Evolutionary conservation across 768 basidiomycete genomes (phyloP).

Genomic region (Amylocystis lapponica): DNA sequence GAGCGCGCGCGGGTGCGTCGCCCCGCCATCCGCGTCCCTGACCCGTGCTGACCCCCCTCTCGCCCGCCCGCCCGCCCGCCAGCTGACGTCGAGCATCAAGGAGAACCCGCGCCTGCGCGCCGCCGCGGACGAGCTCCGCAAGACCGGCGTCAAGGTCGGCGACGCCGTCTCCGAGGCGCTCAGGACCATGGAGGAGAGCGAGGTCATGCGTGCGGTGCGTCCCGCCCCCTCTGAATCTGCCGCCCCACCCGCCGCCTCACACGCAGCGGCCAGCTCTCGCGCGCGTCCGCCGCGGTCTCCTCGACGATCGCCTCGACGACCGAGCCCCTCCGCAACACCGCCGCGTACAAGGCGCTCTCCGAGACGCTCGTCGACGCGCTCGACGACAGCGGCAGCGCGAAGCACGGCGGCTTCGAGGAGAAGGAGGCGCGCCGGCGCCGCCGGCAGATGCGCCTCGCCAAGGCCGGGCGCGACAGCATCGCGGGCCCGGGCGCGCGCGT

Average conservation of each 20-base stretch:
- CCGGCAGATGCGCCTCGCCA: constrained; percentile 73
- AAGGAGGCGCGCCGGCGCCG: constrained; percentile 83
- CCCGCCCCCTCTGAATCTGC: background rate
- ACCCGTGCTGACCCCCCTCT: background rate
- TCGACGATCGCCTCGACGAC: constrained; percentile 83
- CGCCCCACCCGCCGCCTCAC: background rate
- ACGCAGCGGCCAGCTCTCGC: constrained; percentile 56
- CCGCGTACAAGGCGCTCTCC: constrained; percentile 86
- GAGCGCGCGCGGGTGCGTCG: constrained; percentile 83
- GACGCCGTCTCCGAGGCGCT: constrained; percentile 93
- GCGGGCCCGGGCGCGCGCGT: constrained; percentile 43
- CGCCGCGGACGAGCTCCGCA: constrained; percentile 89
- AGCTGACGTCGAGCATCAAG: constrained; percentile 1
- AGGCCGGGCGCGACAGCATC: constrained; percentile 71
- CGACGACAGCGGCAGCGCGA: constrained; percentile 89
- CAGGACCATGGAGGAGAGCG: constrained; percentile 91
- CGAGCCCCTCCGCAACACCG: constrained; percentile 95
- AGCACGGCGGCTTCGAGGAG: constrained; percentile 95
- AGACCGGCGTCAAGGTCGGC: constrained; percentile 84
- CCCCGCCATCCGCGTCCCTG: background rate
- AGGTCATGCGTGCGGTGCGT: constrained; percentile 78
- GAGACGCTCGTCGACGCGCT: constrained; percentile 89
- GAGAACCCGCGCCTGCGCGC: constrained; percentile 67
- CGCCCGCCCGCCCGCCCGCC: too few species aligned
- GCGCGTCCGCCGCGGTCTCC: constrained; percentile 81